Evolutionary conservation across 306 rosid species (phyloP).

Genomic region (Rubus idaeus): DNA sequence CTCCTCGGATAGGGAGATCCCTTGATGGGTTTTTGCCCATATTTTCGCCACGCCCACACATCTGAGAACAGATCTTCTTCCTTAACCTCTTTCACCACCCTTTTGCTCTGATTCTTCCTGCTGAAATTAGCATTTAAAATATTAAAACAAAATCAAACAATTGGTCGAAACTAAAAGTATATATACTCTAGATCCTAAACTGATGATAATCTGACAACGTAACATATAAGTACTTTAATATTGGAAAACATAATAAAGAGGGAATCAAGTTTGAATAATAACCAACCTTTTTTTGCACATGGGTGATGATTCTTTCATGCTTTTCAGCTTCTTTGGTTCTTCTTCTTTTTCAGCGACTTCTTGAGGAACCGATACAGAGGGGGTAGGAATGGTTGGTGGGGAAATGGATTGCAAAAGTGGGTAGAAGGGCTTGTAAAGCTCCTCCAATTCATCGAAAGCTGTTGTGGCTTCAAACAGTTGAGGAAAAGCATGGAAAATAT

Average conservation of each 20-base stretch:
- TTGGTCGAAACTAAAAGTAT: neutral
- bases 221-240: neutral
- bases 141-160: neutral
- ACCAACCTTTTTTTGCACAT: constrained; percentile 52
- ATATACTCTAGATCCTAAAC: neutral
- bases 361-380: constrained; percentile 38
- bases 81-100: constrained; percentile 58
- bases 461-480: constrained; percentile 48
- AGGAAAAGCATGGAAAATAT: constrained; percentile 34
- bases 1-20: constrained; percentile 95
- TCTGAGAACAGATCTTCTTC: constrained; percentile 55
- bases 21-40: constrained; percentile 95
- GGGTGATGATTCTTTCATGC: constrained; percentile 24
- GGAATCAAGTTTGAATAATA: neutral
- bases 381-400: constrained; percentile 32
- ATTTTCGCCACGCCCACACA: constrained; percentile 93
- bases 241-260: neutral
- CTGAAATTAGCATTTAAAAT: constrained; percentile 13
- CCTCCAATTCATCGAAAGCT: constrained; percentile 54
- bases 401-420: constrained; percentile 47
- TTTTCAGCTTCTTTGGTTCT: constrained; percentile 34
- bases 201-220: neutral
- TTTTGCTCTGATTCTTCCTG: constrained; percentile 63
- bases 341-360: constrained; percentile 33
- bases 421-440: constrained; percentile 58